phyloP scores from a whole-genome alignment of 805 yeast genomes.

The Isabelozyma heimii region DNA sequence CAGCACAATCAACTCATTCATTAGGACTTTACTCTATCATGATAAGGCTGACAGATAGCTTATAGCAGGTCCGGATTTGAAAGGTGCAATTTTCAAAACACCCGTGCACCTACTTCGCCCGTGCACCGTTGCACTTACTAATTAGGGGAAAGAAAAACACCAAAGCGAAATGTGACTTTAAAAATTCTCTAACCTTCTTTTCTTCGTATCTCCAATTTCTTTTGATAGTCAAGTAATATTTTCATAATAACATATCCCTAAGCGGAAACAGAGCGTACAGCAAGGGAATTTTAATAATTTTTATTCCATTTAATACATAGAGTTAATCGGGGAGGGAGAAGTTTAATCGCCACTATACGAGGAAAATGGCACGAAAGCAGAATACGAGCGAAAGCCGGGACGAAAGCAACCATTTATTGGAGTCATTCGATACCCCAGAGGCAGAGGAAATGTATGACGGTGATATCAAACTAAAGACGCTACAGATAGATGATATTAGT shows the following conservation, averaged over 20 bases:
- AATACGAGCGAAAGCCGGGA: background rate
- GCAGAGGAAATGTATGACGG: background rate
- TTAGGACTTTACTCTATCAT: no score
- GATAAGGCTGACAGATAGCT: no score
- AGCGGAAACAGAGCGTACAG: no score
- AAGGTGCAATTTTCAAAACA: no score
- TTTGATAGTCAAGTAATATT: no score
- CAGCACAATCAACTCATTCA: no score
- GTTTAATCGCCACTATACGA: background rate
- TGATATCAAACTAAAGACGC: background rate
- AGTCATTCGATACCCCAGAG: conserved; percentile 8
- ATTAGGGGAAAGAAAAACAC: conserved; percentile 1
- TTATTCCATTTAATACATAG: background rate
- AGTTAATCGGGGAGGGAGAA: background rate
- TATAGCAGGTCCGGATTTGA: no score
- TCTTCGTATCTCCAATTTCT: background rate
- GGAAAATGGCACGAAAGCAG: background rate
- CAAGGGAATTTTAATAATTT: background rate
- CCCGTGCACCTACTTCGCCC: background rate
- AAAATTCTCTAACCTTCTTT: background rate
- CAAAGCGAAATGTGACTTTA: background rate
- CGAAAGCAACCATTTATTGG: conserved; percentile 4
- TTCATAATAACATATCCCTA: no score
- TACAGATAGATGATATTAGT: background rate
- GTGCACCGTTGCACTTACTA: background rate